phyloP scores from a whole-genome alignment of 2,329 filamentous ascomycete species.

The Calonectria pauciramosa region DNA sequence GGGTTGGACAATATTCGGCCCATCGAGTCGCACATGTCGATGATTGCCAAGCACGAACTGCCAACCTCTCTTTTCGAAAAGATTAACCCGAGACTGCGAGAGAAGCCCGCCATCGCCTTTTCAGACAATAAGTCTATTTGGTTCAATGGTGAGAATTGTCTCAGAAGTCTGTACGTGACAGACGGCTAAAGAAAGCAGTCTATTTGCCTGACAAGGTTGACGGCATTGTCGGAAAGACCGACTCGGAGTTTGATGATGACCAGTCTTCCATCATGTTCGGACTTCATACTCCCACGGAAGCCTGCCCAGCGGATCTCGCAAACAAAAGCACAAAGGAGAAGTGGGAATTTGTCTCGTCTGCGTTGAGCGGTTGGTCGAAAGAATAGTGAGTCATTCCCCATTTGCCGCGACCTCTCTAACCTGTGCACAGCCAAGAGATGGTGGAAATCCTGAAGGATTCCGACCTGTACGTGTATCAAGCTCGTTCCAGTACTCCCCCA shows the following conservation, averaged over 20 bases:
- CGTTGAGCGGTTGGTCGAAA: background rate
- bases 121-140: background rate
- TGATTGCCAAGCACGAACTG: background rate
- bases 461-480: background rate
- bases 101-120: background rate
- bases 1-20: background rate
- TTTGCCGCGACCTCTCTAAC: background rate
- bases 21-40: background rate
- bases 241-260: background rate
- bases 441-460: background rate
- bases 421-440: background rate
- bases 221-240: background rate
- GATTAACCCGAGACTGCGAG: background rate
- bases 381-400: background rate
- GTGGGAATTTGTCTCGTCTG: background rate
- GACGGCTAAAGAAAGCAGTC: background rate
- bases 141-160: background rate
- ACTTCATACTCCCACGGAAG: background rate
- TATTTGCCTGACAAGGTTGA: background rate
- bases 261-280: constrained; percentile 5
- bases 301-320: background rate
- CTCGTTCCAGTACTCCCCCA: background rate
- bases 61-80: background rate
- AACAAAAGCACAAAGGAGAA: background rate
- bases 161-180: background rate